Percentiles rank a stretch among this genome's conserved stretches.
phyloP scores from a whole-genome alignment of 345 rosid species.

The Gossypium turneri region DNA sequence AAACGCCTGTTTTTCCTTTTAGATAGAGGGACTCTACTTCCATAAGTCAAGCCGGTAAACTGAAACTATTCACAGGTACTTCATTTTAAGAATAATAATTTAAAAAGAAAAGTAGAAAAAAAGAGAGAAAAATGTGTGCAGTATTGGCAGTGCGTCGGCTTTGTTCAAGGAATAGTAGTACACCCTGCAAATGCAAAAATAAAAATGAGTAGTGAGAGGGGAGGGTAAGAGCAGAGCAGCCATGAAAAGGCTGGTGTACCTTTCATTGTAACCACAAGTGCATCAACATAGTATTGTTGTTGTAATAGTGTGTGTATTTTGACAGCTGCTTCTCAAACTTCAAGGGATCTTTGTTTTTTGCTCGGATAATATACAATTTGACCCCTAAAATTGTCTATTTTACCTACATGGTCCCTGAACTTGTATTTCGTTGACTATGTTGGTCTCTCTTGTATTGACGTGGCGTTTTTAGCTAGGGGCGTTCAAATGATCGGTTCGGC shows the following conservation, averaged over 20 bases:
- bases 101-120: not conserved
- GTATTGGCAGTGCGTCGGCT: conserved; percentile 7
- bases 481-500: no score
- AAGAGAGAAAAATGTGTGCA: no score
- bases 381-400: no score
- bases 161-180: not conserved
- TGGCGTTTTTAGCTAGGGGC: no score
- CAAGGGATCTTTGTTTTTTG: no score
- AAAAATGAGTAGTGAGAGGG: not conserved
- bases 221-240: not conserved
- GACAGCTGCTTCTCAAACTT: not conserved
- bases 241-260: conserved; percentile 16
- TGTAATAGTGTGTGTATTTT: not conserved
- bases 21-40: not conserved
- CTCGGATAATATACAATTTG: no score
- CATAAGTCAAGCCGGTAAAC: not conserved
- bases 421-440: no score
- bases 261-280: conserved; percentile 1
- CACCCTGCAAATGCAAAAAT: not conserved
- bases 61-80: not conserved
- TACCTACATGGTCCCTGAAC: no score
- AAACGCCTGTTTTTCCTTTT: not conserved
- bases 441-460: no score
- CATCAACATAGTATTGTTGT: not conserved
- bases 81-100: not conserved